Base-by-base conservation (phyloP, 2,329 filamentous ascomycete genomes). In the Cytospora leucostoma region DNA sequence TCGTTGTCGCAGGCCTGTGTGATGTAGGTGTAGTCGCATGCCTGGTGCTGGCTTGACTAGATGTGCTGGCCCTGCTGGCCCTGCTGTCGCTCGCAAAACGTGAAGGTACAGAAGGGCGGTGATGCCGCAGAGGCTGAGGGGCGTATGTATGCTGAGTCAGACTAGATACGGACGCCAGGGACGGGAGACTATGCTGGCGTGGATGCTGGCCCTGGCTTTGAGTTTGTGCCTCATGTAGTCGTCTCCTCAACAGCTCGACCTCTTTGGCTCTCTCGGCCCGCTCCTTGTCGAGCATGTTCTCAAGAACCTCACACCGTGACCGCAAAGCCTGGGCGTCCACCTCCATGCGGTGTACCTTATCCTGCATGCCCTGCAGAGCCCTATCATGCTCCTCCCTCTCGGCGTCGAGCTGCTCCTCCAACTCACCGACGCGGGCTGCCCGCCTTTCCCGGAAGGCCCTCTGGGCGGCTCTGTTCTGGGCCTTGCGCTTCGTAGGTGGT, bases 401-500 rank as follows among this genome's bases (percentile, higher is more conserved):
- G 65, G 87, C 82, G 4, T 88, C 85, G 7, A 90, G 77, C 71
- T 88, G 84, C 68, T 88, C 85, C 74, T 91, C 87, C 37, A 90
- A 77, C 72, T 89, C 93, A 47, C 90, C 88, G 7, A 97, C 91
- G 47, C 92, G 90, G 32, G 92, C 91, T 2, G 92, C 92, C 67
- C 94, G 86, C 63, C 94, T 84, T 77, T 97, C 93, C 38, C 94
- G 85, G 76, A 98, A 98, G 1, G 91, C 92, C 64, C 94, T 83
- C 78, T 98, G 94, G 3, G 94, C 94, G 54, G 92, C 91, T 65
- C 95, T 86, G 75, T 98, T 98, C 78, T 98, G 95, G 1, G 92
- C 91, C 80, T 97, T 96, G 68, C 95, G 87, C 79, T 96, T 96
- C 51, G 93, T 96, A 1, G 91, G 91, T 15, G 93, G 93, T 59